These are phyloP conservation scores for Penicillium sp. DNA, from an alignment of 2,329 filamentous ascomycete species.

Conservation along the genomic window DNA sequence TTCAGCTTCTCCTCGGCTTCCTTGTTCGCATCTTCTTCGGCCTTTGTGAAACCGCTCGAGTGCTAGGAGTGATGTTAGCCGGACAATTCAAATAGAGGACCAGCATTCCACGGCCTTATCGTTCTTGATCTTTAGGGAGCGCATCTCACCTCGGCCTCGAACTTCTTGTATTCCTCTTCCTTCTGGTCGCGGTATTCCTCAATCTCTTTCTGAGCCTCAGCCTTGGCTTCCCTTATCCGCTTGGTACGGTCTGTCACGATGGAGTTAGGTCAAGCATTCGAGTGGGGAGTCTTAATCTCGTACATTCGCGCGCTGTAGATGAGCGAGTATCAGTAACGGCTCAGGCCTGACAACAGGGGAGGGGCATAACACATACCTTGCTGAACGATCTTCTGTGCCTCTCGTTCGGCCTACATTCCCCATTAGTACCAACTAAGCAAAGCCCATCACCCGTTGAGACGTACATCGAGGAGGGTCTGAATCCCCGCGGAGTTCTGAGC, in stretches of 20 bases:
- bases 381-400: conserved; percentile 98
- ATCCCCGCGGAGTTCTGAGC: conserved; percentile 98
- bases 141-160: conserved; percentile 66
- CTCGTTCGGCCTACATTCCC: conserved; percentile 73
- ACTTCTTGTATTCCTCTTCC: conserved; percentile 91
- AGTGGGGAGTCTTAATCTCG: conserved; percentile 15
- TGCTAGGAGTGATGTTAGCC: conserved; percentile 54
- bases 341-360: neutral
- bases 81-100: neutral
- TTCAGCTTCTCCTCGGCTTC: conserved; percentile 76
- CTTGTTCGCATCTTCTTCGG: conserved; percentile 71
- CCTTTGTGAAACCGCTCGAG: conserved; percentile 80
- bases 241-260: conserved; percentile 72
- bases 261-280: conserved; percentile 11
- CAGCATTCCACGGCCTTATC: neutral
- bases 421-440: conserved; percentile 10
- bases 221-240: conserved; percentile 90
- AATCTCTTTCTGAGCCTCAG: conserved; percentile 97
- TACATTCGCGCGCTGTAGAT: conserved; percentile 78
- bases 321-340: conserved; percentile 21
- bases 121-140: neutral
- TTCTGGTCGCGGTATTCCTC: conserved; percentile 84
- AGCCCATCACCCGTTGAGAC: conserved; percentile 29
- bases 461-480: conserved; percentile 96
- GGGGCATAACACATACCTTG: conserved; percentile 59